Conservation (phyloP, 2,329 filamentous ascomycete species). For the Xylaria hypoxylon region DNA sequence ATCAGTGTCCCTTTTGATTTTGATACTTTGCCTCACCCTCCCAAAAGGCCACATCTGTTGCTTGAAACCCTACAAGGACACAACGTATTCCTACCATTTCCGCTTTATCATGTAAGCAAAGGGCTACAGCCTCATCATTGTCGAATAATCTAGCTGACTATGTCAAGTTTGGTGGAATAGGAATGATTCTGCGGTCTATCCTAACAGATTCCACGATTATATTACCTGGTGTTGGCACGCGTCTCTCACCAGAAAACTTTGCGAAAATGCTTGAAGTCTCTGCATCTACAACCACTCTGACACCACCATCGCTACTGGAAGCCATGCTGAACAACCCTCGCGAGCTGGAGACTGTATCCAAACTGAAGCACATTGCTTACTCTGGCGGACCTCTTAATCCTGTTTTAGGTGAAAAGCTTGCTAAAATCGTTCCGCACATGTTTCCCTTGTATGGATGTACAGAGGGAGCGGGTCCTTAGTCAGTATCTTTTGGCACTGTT, state of each 20-base stretch:
- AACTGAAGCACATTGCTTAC: constrained; percentile 43
- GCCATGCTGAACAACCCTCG: constrained; percentile 41
- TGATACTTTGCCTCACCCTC: constrained; percentile 25
- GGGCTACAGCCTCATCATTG: neutral
- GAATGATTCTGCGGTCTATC: constrained; percentile 25
- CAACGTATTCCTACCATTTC: constrained; percentile 34
- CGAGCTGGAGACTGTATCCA: constrained; percentile 38
- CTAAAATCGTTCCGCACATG: constrained; percentile 40
- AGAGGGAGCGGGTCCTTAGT: constrained; percentile 40
- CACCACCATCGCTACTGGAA: constrained; percentile 44
- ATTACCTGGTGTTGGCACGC: constrained; percentile 41
- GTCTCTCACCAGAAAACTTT: constrained; percentile 42
- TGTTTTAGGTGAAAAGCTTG: constrained; percentile 37
- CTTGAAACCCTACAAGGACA: constrained; percentile 27
- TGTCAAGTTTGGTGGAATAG: constrained; percentile 37
- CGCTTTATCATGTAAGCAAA: constrained; percentile 36
- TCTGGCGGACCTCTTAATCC: constrained; percentile 46
- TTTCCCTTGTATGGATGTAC: constrained; percentile 44
- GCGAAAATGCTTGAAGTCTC: constrained; percentile 38
- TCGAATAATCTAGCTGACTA: constrained; percentile 7
- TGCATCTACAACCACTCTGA: constrained; percentile 29
- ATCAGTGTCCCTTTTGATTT: constrained; percentile 36
- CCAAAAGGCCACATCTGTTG: constrained; percentile 15
- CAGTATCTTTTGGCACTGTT: neutral
- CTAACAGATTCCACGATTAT: constrained; percentile 34